phyloP scores from a whole-genome alignment of 331 rosid species.

The Ulmus americana region DNA sequence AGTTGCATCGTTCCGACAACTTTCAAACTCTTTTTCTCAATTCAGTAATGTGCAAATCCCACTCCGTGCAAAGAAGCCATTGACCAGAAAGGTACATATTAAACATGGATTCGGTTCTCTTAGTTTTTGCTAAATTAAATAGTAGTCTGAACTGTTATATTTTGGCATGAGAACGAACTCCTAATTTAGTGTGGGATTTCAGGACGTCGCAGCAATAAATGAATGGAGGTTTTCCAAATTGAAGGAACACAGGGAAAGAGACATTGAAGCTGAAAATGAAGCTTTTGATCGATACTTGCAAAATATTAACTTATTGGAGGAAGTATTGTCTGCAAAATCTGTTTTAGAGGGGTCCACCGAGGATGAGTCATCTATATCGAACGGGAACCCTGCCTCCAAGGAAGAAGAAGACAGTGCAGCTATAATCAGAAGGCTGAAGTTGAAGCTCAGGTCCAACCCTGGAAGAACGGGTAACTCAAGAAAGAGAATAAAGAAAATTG shows the following conservation, averaged over 20 bases:
- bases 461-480: slow-evolving; percentile 46
- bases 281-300: slow-evolving; percentile 85
- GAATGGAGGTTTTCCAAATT: slow-evolving; percentile 95
- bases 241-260: slow-evolving; percentile 62
- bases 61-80: slow-evolving; percentile 70
- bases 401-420: slow-evolving; percentile 38
- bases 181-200: slow-evolving; percentile 36
- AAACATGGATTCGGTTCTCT: too few species aligned
- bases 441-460: slow-evolving; percentile 56
- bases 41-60: slow-evolving; percentile 73
- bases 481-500: slow-evolving; percentile 52
- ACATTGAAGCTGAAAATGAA: slow-evolving; percentile 75
- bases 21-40: slow-evolving; percentile 82
- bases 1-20: slow-evolving; percentile 74
- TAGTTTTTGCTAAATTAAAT: background rate
- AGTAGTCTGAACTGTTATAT: slow-evolving; percentile 18
- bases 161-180: slow-evolving; percentile 10
- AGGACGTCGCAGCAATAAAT: slow-evolving; percentile 85
- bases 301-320: slow-evolving; percentile 66
- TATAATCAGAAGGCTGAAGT: slow-evolving; percentile 48
- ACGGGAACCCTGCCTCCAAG: slow-evolving; percentile 27
- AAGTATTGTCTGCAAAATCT: slow-evolving; percentile 60
- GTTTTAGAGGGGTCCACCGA: slow-evolving; percentile 28
- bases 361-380: slow-evolving; percentile 33
- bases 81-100: slow-evolving; percentile 71